Evolutionary conservation across 208 protist genomes (phyloP), one percentile per base, ranked within the genome.

Genomic region (Trypanosoma boissoni): DNA sequence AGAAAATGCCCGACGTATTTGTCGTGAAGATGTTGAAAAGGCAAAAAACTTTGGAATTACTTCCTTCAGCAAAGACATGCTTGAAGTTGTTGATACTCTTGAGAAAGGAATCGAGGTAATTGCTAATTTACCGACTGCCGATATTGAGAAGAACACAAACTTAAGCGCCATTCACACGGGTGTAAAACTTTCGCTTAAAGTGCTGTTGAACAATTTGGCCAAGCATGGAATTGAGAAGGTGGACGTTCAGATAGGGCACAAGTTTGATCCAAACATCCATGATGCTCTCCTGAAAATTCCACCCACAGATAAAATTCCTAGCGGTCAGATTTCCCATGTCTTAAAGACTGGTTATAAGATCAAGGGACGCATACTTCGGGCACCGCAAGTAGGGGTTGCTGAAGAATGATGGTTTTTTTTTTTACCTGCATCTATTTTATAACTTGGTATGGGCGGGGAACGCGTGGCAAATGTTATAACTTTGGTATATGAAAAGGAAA

Each of bases 71-170:
- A 95, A 96, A 70, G 84, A 95, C 56, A 90, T 97, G 74, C 65
- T 97, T 12, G 91, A 97, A 48, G 89, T 97, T 32, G 83, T 82
- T 10, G 93, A 97, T 58, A 96, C 80, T 37, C 83, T 97, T n/a
- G 86, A 96, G 36, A 88, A 89, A 46, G 93, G 82, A 1, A 49
- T 96, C 27, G 86, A 94, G 42, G 56, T 76, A 20, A 91, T 95
- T 43, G 58, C 48, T 4, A 61, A 64, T 2, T 45, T 93, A 20
- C 46, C 83, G 6, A 66, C 74, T 9, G 65, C 67, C 8, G 74
- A 83, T 65, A 36, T 90, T 48, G 64, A 76, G n/a, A 53, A 53
- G 6, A 80, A 87, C 48, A 91, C 91, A 63, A 63, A 68, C 36
- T 36, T 94, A 10, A 34, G 37, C 14, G 77, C 82, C 14, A 80